Evolutionary conservation across 176 grass and related monocot species (phyloP), one percentile per base, ranked within the genome.

Genomic region (Oropetium thomaeum): DNA sequence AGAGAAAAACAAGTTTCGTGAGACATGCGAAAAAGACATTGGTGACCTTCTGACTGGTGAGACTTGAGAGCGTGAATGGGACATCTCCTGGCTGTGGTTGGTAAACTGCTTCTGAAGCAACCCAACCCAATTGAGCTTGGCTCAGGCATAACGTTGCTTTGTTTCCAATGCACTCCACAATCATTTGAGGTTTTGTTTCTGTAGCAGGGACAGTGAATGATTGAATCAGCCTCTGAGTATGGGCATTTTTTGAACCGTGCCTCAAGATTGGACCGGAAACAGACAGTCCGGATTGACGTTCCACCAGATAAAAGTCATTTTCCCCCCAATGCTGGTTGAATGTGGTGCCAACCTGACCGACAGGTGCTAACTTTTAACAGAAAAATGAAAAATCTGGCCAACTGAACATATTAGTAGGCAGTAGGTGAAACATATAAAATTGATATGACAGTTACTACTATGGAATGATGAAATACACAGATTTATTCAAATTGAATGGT

Each of bases 101-200:
- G 68, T 86, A 33, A 70, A 49, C 77, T 79, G 42, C 88, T 81
- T 80, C 53, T 66, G 58, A 92, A 96, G 92, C 80, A 87, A 97
- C 75, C 79, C 79, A 86, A 97, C n/a, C 69, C 77, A 32, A 37
- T 26, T 65, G 39, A 64, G 74, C 58, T 83, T 78, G 64, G 65
- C 58, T 83, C 81, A 69, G 65, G 67, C 59, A 86, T 70, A 61
- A 40, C 43, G 23, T 93, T 89, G 80, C 90, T 91, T 97, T 85
- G 81, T 91, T 87, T 89, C 32, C 65, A 91, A 83, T 91, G 79
- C 83, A 97, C 95, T 93, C 91, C 58, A 93, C 86, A 86, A 93
- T 97, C 88, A 97, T 93, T 82, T 87, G 48, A 55, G n/a, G 49
- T 41, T 76, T 86, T 88, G 20, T 27, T 62, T 7, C 73, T 39